Evolutionary conservation across 1,139 yeast species (phyloP), one percentile per base, ranked within the genome.

Genomic region (Kodamaea ohmeri): DNA sequence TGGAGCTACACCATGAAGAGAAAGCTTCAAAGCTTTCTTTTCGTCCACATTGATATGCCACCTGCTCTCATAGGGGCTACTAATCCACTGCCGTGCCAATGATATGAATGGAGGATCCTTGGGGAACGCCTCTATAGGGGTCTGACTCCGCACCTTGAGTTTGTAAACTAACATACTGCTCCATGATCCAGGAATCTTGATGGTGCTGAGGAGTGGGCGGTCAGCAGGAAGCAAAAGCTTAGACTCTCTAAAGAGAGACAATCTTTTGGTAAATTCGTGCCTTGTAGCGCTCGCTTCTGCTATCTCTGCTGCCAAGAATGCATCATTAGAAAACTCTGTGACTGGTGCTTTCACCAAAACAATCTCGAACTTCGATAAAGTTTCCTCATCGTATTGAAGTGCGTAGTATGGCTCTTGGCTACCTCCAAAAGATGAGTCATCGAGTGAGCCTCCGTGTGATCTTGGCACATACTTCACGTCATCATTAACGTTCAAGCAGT

Each of bases 1-100:
- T 1, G 96, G 96, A 0, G 95, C 82, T 20, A 81, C 71, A n/a
- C 87, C 86, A 54, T 86, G 94, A 53, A 81, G 66, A 12, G 71
- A 65, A 32, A 78, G 53, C 48, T 65, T 60, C 26, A 71, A 49
- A 28, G 58, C 47, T 47, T 55, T 30, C 15, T 44, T 39, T 32
- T 58, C 50, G 4, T 63, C 58, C 1, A 77, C 49, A 38, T 79
- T 68, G 5, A 81, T 58, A 50, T 80, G 83, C 86, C 92, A 87
- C 58, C 87, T 88, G 0, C 86, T 73, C 56, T 89, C 96, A 49
- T 65, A 73, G 2, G 86, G 86, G 29, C 78, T 80, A n/a, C 69
- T 65, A 2, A 78, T 65, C 62, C 76, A 73, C 57, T 88, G 96
- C 39, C 88, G 71, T 3, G 85, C 58, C 26, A 87, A 67, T 0